Evolutionary conservation across 495 filamentous ascomycete species (phyloP), one percentile per base, ranked within the genome.

Genomic region (Viridothelium virens): DNA sequence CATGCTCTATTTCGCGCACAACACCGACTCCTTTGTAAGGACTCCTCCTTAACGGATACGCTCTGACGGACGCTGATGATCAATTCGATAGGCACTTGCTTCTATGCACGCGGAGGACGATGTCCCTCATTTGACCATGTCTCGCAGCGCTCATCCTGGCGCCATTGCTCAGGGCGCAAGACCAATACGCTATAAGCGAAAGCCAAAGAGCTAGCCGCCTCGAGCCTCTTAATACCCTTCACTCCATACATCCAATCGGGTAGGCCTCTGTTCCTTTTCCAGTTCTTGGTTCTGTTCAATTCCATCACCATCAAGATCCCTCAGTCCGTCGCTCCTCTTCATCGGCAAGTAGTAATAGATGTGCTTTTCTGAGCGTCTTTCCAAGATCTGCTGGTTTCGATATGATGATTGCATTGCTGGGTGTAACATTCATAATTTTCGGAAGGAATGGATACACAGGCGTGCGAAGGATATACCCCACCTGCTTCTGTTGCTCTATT

Each of bases 1-100:
- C 38, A 89, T 83, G 68, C 79, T 97, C 18, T 91, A 91, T 74
- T 97, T 92, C 74, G 91, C 86, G 1, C 92, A 97, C 76, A 97
- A 95, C 73, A 96, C 91, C 2, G 91, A 96, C 70, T 94, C 91
- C 0, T 96, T 97, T 72, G 81, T 85, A 71, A 77, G 82, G 76
- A 25, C 11, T 16, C 4, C n/a, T 34, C 36, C 9, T 2, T 31
- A 48, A 11, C 12, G 14, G 34, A 25, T 18, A 31, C 41, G 38
- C 46, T 38, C 37, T 34, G 18, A 50, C 50, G 31, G n/a, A 68
- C 34, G 34, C 31, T 37, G 38, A 37, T 7, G n/a, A 33, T 63
- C 25, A 9, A 61, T 11, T 70, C 47, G 48, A 9, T 70, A 87
- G 83, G 91, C 91, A 31, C 74, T 96, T 12, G 87, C 89, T 1